Conservation (phyloP, 1,284 basidiomycete species). For the Mycosarcoma maydis region DNA sequence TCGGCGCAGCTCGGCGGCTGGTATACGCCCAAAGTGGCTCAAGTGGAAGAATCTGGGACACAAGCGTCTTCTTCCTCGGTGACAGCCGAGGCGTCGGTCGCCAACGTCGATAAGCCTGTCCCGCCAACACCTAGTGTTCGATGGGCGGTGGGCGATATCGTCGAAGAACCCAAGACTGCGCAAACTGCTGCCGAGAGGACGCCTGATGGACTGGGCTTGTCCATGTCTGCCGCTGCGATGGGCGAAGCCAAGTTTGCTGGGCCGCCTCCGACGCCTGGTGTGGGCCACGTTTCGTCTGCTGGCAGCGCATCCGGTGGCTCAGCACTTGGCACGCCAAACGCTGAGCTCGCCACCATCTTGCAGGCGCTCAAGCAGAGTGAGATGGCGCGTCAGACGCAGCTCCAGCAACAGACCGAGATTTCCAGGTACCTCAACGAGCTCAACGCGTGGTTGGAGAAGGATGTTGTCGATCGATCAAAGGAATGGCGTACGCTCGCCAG, state of each 20-base stretch:
- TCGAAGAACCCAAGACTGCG: neutral
- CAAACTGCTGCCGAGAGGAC: slow-evolving; percentile 7
- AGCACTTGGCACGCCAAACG: slow-evolving; percentile 11
- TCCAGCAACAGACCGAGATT: slow-evolving; percentile 57
- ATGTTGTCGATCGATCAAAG: slow-evolving; percentile 56
- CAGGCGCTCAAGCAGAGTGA: slow-evolving; percentile 54
- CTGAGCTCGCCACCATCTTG: slow-evolving; percentile 47
- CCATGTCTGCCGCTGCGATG: slow-evolving; percentile 29
- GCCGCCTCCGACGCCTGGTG: slow-evolving; percentile 33
- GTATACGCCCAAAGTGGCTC: slow-evolving; percentile 45
- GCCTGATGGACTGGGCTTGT: slow-evolving; percentile 30
- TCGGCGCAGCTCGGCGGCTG: slow-evolving; percentile 42
- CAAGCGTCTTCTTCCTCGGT: slow-evolving; percentile 20
- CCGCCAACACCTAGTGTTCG: slow-evolving; percentile 40
- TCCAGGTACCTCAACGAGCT: slow-evolving; percentile 62
- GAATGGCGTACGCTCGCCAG: slow-evolving; percentile 54
- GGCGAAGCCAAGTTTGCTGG: slow-evolving; percentile 29
- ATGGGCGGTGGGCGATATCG: slow-evolving; percentile 37
- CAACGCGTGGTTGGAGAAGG: slow-evolving; percentile 57
- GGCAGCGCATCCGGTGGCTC: slow-evolving; percentile 14
- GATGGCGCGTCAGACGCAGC: slow-evolving; percentile 47
- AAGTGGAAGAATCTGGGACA: slow-evolving; percentile 4
- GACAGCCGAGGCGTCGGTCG: slow-evolving; percentile 15
- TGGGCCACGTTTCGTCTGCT: slow-evolving; percentile 16
- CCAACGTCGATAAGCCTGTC: slow-evolving; percentile 37